Evolutionary conservation across 108 stramenopile species (phyloP).

Genomic region (Fragilaria crotonensis): DNA sequence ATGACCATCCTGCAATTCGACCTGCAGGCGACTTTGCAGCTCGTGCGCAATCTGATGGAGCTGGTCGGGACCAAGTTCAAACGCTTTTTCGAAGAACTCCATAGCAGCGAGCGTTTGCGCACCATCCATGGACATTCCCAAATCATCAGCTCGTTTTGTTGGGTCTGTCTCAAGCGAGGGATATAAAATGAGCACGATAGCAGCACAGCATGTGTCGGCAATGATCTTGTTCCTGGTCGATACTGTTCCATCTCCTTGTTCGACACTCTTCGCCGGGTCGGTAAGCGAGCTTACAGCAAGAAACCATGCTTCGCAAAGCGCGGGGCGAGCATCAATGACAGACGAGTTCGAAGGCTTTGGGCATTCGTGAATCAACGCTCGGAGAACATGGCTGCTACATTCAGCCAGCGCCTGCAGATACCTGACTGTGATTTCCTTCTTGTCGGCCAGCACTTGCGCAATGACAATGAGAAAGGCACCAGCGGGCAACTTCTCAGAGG

Average conservation of each 20-base stretch:
- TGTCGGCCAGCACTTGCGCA: conserved; percentile 10
- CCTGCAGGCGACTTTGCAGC: conserved; percentile 9
- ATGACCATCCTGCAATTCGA: conserved; percentile 1
- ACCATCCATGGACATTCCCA: conserved; percentile 70
- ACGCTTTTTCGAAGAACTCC: conserved; percentile 45
- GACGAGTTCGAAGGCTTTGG: conserved; percentile 16
- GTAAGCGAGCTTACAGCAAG: conserved; percentile 18
- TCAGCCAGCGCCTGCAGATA: background rate
- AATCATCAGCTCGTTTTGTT: conserved; percentile 18
- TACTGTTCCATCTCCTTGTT: conserved; percentile 11
- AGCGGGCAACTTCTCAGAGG: conserved; percentile 52
- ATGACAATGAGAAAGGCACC: conserved; percentile 47
- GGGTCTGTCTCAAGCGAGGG: conserved; percentile 28
- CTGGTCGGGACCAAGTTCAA: conserved; percentile 36
- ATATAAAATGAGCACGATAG: conserved; percentile 40
- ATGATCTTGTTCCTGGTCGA: conserved; percentile 19
- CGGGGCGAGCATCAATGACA: conserved; percentile 63
- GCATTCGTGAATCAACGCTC: conserved; percentile 7
- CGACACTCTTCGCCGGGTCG: background rate
- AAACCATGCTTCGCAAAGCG: conserved; percentile 67
- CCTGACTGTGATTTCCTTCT: background rate
- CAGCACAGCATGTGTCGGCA: conserved; percentile 37
- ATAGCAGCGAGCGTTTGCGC: conserved; percentile 66
- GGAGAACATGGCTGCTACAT: conserved; percentile 2
- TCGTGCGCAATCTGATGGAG: conserved; percentile 21